These are phyloP conservation scores for Borealophlyctis nickersoniae DNA, from an alignment of 192 early-diverging fungal genomes.

Conservation along the genomic window DNA sequence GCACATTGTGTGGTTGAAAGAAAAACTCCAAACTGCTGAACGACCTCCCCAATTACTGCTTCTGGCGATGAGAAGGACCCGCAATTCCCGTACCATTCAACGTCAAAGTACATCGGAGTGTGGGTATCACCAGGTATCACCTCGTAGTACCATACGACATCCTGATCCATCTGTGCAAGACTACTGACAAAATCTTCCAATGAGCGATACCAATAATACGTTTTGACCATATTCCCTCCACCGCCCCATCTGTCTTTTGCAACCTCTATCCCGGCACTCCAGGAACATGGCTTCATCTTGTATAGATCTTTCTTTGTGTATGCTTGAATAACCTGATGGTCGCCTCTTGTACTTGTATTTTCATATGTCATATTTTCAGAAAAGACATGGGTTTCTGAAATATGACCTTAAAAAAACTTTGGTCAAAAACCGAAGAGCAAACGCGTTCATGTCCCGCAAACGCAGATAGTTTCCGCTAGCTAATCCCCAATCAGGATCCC, in stretches of 20 bases:
- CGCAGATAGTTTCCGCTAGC: too few species aligned
- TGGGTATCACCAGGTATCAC: conserved; percentile 2
- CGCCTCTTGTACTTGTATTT: too few species aligned
- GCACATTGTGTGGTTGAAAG: not conserved
- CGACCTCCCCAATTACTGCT: conserved; percentile 4
- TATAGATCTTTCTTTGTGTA: conserved; percentile 14
- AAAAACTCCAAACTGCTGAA: conserved; percentile 1
- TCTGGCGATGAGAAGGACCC: conserved; percentile 1
- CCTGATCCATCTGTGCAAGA: not conserved
- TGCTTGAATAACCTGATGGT: too few species aligned
- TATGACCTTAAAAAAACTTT: too few species aligned
- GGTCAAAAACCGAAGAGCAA: too few species aligned
- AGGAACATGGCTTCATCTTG: conserved; percentile 5
- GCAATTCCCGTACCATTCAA: conserved; percentile 8
- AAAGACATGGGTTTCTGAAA: too few species aligned
- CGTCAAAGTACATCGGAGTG: conserved; percentile 13
- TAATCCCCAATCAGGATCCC: too few species aligned
- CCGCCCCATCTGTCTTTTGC: conserved; percentile 10
- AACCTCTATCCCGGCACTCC: not conserved
- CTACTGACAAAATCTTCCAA: conserved; percentile 4
- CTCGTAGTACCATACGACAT: conserved; percentile 9
- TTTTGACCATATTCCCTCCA: not conserved
- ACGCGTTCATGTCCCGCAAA: too few species aligned
- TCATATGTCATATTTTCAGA: too few species aligned
- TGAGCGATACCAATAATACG: conserved; percentile 7